Evolutionary conservation across 2,329 filamentous ascomycete genomes (phyloP).

Genomic region (Elsinoe ampelina): DNA sequence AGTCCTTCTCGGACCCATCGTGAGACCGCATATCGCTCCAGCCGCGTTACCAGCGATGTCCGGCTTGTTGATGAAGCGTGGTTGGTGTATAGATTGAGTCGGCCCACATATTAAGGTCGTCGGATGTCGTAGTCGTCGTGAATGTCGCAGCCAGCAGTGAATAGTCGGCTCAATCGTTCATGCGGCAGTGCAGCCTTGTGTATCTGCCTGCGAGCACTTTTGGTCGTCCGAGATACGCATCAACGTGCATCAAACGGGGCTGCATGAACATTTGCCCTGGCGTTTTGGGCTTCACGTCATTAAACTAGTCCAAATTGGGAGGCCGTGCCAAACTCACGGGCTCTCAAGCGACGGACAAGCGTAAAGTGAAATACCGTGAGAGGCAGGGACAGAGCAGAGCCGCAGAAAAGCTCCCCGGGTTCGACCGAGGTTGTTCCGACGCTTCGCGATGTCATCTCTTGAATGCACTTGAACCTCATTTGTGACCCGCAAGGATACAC

Average conservation of each 20-base stretch:
- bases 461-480: slow-evolving; percentile 1
- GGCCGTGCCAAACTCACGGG: neutral
- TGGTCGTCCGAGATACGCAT: slow-evolving; percentile 9
- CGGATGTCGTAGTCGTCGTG: neutral
- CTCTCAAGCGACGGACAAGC: neutral
- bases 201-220: slow-evolving; percentile 8
- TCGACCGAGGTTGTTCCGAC: slow-evolving; percentile 13
- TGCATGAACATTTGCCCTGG: slow-evolving; percentile 7
- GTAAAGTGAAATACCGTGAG: slow-evolving; percentile 3
- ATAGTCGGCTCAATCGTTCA: neutral
- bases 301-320: slow-evolving; percentile 1
- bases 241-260: slow-evolving; percentile 9
- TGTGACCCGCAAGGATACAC: neutral
- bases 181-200: neutral
- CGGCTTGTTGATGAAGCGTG: neutral
- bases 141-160: neutral
- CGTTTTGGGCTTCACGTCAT: neutral
- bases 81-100: neutral
- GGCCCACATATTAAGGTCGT: slow-evolving; percentile 9
- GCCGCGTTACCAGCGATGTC: neutral
- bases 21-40: slow-evolving; percentile 1
- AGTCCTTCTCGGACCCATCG: slow-evolving; percentile 2
- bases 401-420: neutral
- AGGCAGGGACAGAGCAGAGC: neutral
- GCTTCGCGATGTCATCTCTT: slow-evolving; percentile 9